Evolutionary conservation across 768 basidiomycete species (phyloP).

Genomic region (Pleurotus salmoneostramineus): DNA sequence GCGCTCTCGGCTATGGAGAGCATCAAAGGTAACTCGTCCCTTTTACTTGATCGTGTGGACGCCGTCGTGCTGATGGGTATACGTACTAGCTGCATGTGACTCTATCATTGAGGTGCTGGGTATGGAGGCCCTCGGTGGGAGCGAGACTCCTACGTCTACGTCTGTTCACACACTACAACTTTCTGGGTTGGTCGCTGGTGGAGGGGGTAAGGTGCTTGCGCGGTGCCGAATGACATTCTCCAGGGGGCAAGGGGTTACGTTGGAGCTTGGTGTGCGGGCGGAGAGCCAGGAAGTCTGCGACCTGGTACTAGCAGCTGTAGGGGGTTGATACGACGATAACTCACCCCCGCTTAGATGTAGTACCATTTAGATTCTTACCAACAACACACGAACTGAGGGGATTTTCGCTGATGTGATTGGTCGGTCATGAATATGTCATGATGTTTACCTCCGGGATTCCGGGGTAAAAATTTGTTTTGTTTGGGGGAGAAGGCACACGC

Average conservation of each 20-base stretch:
- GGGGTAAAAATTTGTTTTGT: not conserved
- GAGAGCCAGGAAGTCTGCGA: slow-evolving; percentile 85
- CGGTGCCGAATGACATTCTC: slow-evolving; percentile 96
- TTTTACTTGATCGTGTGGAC: slow-evolving; percentile 3
- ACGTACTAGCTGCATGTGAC: slow-evolving; percentile 80
- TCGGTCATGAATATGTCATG: not conserved
- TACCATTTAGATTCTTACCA: slow-evolving; percentile 10
- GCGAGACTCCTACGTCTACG: slow-evolving; percentile 73
- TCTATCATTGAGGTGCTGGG: slow-evolving; percentile 94
- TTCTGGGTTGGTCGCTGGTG: slow-evolving; percentile 86
- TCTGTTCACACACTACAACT: slow-evolving; percentile 94
- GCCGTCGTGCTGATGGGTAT: slow-evolving; percentile 11
- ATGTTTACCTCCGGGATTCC: not conserved
- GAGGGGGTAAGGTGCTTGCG: slow-evolving; percentile 93
- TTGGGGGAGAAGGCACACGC: slow-evolving; percentile 2
- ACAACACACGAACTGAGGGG: not conserved
- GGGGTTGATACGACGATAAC: slow-evolving; percentile 37
- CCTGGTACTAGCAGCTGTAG: slow-evolving; percentile 88
- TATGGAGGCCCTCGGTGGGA: slow-evolving; percentile 95
- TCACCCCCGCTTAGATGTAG: slow-evolving; percentile 1
- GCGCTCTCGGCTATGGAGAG: slow-evolving; percentile 88
- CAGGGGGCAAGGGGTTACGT: slow-evolving; percentile 84
- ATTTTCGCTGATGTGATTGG: not conserved
- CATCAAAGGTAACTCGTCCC: slow-evolving; percentile 71
- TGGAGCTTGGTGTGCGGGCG: slow-evolving; percentile 88